Conservation (phyloP, 768 basidiomycete genomes). For the Tylopilus rubrobrunneus region DNA sequence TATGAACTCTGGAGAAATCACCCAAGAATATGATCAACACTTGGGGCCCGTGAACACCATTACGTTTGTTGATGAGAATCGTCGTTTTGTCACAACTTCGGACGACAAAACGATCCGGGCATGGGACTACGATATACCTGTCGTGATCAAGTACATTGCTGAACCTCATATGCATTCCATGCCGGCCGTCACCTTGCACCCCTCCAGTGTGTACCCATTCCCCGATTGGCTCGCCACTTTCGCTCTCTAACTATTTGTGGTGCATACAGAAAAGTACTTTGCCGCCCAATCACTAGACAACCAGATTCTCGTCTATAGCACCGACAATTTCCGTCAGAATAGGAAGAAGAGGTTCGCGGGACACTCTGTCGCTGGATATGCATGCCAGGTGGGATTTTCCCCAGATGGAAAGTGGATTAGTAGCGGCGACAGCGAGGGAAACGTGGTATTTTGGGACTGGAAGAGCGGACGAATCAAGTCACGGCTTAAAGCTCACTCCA, state of each 20-base stretch:
- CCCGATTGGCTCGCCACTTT: constrained; percentile 1
- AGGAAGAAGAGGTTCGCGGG: constrained; percentile 98
- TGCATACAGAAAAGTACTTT: constrained; percentile 79
- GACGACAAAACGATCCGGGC: constrained; percentile 99
- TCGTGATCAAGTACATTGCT: constrained; percentile 99
- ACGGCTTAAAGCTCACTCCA: constrained; percentile 80
- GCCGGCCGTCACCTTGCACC: constrained; percentile 96
- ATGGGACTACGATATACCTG: constrained; percentile 99
- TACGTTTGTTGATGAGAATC: constrained; percentile 97
- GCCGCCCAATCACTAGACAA: constrained; percentile 98
- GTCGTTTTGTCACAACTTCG: constrained; percentile 95
- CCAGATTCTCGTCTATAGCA: constrained; percentile 95
- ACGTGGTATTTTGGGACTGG: constrained; percentile 99
- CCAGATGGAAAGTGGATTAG: constrained; percentile 99
- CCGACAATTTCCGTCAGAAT: constrained; percentile 98
- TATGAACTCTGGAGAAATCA: constrained; percentile 91
- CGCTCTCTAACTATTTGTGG: constrained; percentile 14
- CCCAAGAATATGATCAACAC: constrained; percentile 98
- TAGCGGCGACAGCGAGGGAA: constrained; percentile 92
- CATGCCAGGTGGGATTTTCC: constrained; percentile 95
- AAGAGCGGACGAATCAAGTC: constrained; percentile 97
- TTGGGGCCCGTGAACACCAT: constrained; percentile 98
- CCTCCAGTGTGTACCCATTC: constrained; percentile 67
- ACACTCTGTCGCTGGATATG: constrained; percentile 95
- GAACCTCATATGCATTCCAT: constrained; percentile 99